Conservation (phyloP, 371 early-diverging fungal genomes). For the Mortierella sp. region DNA sequence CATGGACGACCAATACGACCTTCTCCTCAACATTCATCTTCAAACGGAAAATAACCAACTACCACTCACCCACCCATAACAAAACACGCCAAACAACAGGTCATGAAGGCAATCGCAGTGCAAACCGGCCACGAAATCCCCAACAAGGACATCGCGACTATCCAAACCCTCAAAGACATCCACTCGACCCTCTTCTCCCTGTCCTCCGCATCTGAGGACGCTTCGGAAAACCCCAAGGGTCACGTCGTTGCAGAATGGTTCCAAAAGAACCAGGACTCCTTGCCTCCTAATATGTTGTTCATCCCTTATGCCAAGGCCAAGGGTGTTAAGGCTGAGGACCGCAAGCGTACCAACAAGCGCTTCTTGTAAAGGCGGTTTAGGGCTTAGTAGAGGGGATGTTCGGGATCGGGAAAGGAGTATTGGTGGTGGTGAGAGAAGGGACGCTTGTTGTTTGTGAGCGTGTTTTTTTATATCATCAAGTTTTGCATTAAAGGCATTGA, state of each 20-base stretch:
- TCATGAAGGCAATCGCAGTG: conserved; percentile 46
- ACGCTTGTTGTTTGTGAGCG: background rate
- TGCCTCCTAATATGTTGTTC: conserved; percentile 52
- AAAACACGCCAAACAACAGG: conserved; percentile 16
- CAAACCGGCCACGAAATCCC: conserved; percentile 52
- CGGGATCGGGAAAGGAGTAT: background rate
- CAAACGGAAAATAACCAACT: too few relatives aligned
- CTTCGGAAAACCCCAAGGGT: conserved; percentile 38
- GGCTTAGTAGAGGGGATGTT: conserved; percentile 1
- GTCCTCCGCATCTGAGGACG: conserved; percentile 12
- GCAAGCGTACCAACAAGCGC: conserved; percentile 51
- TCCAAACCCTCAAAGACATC: conserved; percentile 43
- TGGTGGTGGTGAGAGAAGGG: background rate
- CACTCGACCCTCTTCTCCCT: conserved; percentile 21
- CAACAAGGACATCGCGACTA: conserved; percentile 44
- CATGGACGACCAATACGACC: background rate
- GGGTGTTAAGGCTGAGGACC: conserved; percentile 44
- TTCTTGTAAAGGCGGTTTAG: conserved; percentile 27
- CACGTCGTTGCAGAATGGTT: conserved; percentile 57
- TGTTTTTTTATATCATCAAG: background rate
- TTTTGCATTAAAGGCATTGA: conserved; percentile 11
- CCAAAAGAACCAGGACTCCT: conserved; percentile 32
- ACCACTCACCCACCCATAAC: background rate
- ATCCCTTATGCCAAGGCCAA: conserved; percentile 48
- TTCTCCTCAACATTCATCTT: background rate